Base-by-base conservation (phyloP, 208 protist genomes). In the Wallacemonas collosoma region DNA sequence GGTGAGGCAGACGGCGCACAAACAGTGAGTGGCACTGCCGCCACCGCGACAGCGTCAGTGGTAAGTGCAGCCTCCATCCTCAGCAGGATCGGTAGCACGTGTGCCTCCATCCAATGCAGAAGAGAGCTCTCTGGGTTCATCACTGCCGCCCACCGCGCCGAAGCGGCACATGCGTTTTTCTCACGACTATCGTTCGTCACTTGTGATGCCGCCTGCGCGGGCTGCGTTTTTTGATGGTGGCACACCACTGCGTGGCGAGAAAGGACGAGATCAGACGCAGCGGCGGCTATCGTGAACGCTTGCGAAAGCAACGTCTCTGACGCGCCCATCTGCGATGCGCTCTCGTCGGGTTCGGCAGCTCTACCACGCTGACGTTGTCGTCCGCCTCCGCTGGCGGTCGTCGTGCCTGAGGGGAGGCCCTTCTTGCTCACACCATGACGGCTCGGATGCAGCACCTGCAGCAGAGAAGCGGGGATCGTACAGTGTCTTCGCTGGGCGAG, bases 41-140 rank as follows among this genome's bases (percentile, higher is more conserved):
- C 60, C 7, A 48, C 38, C 11, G 6, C 5, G 15, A 65, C 40
- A 5, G 57, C 57, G 6, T 63, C 57, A 1, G 11, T 6, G 9
- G 8, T 44, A 7, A 63, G 57, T 9, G 60, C 40, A 41, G 60
- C 43, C 60, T 65, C 60, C 60, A 65, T 65, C 5, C 3, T 41
- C 5, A 41, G 38, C 60, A 65, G 12, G 43, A 65, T 65, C 11
- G 41, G 3, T 41, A 44, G 17, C 0, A 35, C 60, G 60, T 65
- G 43, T 8, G 60, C 9, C n/a, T 44, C 60, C 60, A 65, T 6
- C 60, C 60, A 65, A 38, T 8, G 40, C 11, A 65, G 41, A 6
- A 65, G 41, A 5, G 60, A 65, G 14, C 14, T 8, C n/a, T 65
- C 40, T 14, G 60, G 43, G 41, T 44, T 65, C 12, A 35, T 45